Evolutionary conservation across 2,329 filamentous ascomycete species (phyloP).

Genomic region (Calcarisporium arbuscula): DNA sequence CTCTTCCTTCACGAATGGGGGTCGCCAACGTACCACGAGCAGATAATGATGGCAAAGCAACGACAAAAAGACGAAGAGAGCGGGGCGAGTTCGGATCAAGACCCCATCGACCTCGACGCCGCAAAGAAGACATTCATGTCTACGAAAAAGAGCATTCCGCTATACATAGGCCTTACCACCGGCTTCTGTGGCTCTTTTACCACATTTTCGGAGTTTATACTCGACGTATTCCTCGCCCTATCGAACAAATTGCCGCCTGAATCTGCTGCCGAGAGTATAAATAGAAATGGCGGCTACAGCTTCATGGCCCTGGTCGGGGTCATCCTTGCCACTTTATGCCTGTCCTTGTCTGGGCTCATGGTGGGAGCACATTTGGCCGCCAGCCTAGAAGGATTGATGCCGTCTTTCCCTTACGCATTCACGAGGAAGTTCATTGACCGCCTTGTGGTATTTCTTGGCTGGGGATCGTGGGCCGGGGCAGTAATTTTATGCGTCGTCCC

Average conservation of each 20-base stretch:
- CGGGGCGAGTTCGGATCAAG: conserved; percentile 14
- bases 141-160: conserved; percentile 76
- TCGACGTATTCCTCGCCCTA: conserved; percentile 72
- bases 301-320: conserved; percentile 77
- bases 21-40: conserved; percentile 30
- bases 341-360: conserved; percentile 64
- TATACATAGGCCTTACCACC: conserved; percentile 81
- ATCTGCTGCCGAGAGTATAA: conserved; percentile 27
- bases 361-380: conserved; percentile 73
- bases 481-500: conserved; percentile 66
- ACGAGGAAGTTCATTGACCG: conserved; percentile 59
- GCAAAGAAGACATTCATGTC: conserved; percentile 53
- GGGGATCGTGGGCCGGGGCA: conserved; percentile 72
- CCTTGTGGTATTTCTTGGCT: conserved; percentile 56
- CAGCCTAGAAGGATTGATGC: conserved; percentile 49
- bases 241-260: conserved; percentile 59
- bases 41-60: conserved; percentile 23
- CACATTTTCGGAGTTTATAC: conserved; percentile 80
- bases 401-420: conserved; percentile 51
- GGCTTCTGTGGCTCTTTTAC: conserved; percentile 89
- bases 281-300: conserved; percentile 67
- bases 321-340: conserved; percentile 61
- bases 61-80: conserved; percentile 31
- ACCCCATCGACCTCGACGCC: conserved; percentile 30
- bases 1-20: conserved; percentile 68